These are phyloP conservation scores for Nigrospora osmanthi DNA, from an alignment of 2,329 filamentous ascomycete species.

Conservation along the genomic window DNA sequence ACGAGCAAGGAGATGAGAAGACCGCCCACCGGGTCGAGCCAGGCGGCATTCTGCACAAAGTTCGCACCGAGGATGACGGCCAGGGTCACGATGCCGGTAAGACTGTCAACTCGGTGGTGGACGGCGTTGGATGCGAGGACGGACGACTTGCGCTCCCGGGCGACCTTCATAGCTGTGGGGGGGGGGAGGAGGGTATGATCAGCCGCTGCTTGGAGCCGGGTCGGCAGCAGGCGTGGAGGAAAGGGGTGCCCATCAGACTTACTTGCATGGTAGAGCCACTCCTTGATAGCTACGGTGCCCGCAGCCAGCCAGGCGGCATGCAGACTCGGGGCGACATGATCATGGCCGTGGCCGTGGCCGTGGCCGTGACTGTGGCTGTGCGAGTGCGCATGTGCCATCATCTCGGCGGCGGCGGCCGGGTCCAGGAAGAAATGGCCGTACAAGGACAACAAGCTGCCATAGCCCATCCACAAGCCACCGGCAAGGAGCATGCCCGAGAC, in stretches of 20 bases:
- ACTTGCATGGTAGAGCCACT: slow-evolving; percentile 97
- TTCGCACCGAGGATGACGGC: slow-evolving; percentile 86
- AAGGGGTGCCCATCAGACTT: too few relatives aligned
- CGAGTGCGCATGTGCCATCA: slow-evolving; percentile 48
- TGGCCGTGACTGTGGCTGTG: slow-evolving; percentile 57
- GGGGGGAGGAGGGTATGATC: neutral
- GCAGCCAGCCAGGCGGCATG: slow-evolving; percentile 92
- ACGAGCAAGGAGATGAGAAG: slow-evolving; percentile 91
- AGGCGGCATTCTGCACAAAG: slow-evolving; percentile 73
- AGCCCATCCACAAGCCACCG: slow-evolving; percentile 88
- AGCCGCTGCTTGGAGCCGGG: neutral
- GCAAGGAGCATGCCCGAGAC: slow-evolving; percentile 86
- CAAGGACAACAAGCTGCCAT: slow-evolving; percentile 62
- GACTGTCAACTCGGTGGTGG: slow-evolving; percentile 91
- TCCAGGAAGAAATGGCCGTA: slow-evolving; percentile 69
- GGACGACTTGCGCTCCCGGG: slow-evolving; percentile 86
- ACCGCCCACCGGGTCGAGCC: slow-evolving; percentile 91
- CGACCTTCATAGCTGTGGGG: slow-evolving; percentile 79
- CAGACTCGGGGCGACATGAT: slow-evolving; percentile 65
- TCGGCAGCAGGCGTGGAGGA: neutral
- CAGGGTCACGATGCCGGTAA: slow-evolving; percentile 90
- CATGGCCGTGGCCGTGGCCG: slow-evolving; percentile 59
- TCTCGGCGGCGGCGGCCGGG: slow-evolving; percentile 41
- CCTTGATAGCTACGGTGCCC: slow-evolving; percentile 85
- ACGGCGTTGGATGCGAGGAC: slow-evolving; percentile 93